Evolutionary conservation across 257 asterid genomes (phyloP).

Genomic region (Anisodus tanguticus): DNA sequence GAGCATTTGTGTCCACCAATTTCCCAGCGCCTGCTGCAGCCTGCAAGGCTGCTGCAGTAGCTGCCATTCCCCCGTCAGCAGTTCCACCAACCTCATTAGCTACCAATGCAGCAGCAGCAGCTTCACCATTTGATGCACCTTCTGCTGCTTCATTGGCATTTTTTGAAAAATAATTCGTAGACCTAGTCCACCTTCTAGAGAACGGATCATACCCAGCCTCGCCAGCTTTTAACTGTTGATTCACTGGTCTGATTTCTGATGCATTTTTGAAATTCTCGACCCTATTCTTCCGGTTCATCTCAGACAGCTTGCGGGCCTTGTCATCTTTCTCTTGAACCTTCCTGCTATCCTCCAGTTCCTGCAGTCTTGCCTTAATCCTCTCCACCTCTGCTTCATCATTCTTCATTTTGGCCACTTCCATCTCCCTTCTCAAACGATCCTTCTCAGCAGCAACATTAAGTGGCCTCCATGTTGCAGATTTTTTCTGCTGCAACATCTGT

Average conservation of each 20-base stretch:
- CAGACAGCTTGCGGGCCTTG: constrained; percentile 83
- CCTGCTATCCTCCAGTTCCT: constrained; percentile 74
- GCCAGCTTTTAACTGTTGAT: constrained; percentile 68
- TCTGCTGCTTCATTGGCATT: constrained; percentile 50
- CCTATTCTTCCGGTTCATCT: constrained; percentile 88
- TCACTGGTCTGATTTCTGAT: constrained; percentile 66
- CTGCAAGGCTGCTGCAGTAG: constrained; percentile 74
- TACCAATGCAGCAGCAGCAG: constrained; percentile 43
- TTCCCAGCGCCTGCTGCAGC: constrained; percentile 94
- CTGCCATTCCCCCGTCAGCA: constrained; percentile 54
- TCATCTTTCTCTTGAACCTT: constrained; percentile 60
- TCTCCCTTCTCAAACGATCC: constrained; percentile 79
- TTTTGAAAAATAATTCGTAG: constrained; percentile 74
- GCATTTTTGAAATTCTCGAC: constrained; percentile 91
- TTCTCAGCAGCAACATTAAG: constrained; percentile 91
- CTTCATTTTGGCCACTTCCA: constrained; percentile 83
- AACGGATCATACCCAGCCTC: constrained; percentile 96
- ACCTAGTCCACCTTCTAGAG: constrained; percentile 96
- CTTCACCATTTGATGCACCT: constrained; percentile 42
- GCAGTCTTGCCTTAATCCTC: constrained; percentile 69
- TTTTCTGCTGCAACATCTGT: constrained; percentile 94
- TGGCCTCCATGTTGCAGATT: constrained; percentile 94
- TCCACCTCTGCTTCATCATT: constrained; percentile 74
- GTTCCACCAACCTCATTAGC: constrained; percentile 38
- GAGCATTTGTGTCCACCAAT: constrained; percentile 86